Evolutionary conservation across 2,329 filamentous ascomycete genomes (phyloP).

Genomic region (Claviceps humidiphila): DNA sequence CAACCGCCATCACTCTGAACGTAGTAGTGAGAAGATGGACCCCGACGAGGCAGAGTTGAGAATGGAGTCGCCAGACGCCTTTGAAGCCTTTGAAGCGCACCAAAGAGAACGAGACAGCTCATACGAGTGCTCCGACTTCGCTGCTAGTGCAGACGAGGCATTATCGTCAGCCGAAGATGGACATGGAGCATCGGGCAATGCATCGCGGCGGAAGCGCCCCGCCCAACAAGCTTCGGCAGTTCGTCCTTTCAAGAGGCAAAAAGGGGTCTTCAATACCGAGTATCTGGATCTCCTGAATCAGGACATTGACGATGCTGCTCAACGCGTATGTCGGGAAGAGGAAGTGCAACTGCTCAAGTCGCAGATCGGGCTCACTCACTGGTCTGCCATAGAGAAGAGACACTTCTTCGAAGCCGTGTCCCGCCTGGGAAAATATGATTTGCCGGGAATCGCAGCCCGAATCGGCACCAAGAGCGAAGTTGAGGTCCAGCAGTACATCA

Average conservation of each 20-base stretch:
- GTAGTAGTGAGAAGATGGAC: conserved; percentile 17
- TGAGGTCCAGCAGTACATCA: conserved; percentile 60
- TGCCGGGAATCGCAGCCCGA: conserved; percentile 46
- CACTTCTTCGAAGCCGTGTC: conserved; percentile 53
- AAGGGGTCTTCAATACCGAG: conserved; percentile 26
- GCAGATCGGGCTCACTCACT: conserved; percentile 58
- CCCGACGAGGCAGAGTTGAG: conserved; percentile 9
- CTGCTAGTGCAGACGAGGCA: background rate
- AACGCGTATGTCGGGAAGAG: conserved; percentile 19
- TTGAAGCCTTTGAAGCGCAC: background rate
- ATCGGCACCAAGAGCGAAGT: conserved; percentile 59
- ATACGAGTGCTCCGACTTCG: background rate
- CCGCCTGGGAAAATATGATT: conserved; percentile 49
- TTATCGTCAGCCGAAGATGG: background rate
- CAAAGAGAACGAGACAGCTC: background rate
- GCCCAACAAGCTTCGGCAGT: conserved; percentile 12
- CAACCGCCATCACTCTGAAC: conserved; percentile 6
- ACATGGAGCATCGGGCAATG: conserved; percentile 3
- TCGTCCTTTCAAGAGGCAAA: conserved; percentile 32
- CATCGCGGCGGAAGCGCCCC: conserved; percentile 17
- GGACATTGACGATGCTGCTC: conserved; percentile 41
- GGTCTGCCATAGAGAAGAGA: conserved; percentile 60
- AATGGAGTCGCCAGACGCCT: background rate
- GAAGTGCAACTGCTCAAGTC: conserved; percentile 20
- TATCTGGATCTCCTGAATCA: conserved; percentile 42